Conservation (phyloP, 1,284 basidiomycete genomes). For the Papiliotrema laurentii region DNA sequence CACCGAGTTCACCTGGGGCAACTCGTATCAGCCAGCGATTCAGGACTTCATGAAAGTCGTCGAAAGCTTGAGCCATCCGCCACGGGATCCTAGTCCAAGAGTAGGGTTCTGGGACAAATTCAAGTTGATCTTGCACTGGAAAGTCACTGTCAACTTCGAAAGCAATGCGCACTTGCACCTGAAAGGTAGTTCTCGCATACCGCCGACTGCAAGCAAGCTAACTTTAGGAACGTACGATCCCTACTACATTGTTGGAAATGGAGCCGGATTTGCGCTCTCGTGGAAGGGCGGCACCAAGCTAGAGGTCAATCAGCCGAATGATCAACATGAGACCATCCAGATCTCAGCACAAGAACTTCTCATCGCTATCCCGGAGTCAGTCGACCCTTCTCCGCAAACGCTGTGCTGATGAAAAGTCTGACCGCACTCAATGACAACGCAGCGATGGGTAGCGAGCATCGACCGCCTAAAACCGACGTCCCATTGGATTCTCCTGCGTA, state of each 20-base stretch:
- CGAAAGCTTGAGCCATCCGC: conserved; percentile 74
- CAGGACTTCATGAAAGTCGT: conserved; percentile 82
- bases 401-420: conserved; percentile 33
- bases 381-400: conserved; percentile 2
- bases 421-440: conserved; percentile 50
- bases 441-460: conserved; percentile 44
- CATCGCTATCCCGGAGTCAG: conserved; percentile 77
- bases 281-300: conserved; percentile 76
- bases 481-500: not conserved
- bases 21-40: conserved; percentile 79
- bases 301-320: conserved; percentile 68
- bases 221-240: conserved; percentile 74
- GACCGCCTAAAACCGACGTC: not conserved
- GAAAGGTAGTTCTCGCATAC: conserved; percentile 61
- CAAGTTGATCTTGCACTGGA: conserved; percentile 80
- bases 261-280: conserved; percentile 83
- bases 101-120: conserved; percentile 97
- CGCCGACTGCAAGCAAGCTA: conserved; percentile 12
- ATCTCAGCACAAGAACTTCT: conserved; percentile 74
- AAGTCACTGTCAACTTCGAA: conserved; percentile 64
- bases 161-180: conserved; percentile 74
- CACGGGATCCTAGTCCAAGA: conserved; percentile 78
- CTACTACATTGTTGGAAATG: conserved; percentile 65
- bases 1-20: conserved; percentile 82
- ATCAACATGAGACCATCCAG: conserved; percentile 76